Percentiles rank a stretch among this genome's conserved stretches.
These are phyloP conservation scores for Cyberlindnera mycetangii DNA, from an alignment of 805 yeast genomes.

Conservation along the genomic window DNA sequence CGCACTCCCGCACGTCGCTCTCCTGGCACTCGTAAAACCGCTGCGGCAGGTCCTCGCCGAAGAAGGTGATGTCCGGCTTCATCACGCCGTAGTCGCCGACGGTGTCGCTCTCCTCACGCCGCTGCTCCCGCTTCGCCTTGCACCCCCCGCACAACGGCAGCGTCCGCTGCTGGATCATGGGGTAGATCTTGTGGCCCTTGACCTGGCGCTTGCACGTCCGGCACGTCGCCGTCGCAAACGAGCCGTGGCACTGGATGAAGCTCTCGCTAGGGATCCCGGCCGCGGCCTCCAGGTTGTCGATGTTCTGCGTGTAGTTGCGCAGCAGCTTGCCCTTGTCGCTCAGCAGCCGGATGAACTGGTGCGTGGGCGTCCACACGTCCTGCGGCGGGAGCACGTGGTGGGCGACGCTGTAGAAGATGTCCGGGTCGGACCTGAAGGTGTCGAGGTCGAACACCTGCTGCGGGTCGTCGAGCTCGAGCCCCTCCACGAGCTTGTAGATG, in stretches of 20 bases:
- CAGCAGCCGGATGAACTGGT: conserved; percentile 69
- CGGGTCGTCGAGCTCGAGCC: conserved; percentile 76
- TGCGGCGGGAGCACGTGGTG: conserved; percentile 79
- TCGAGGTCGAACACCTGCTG: conserved; percentile 83
- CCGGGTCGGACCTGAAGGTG: conserved; percentile 72
- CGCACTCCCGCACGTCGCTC: conserved; percentile 66
- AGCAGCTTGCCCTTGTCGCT: conserved; percentile 75
- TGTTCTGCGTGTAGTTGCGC: conserved; percentile 87
- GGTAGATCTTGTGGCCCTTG: conserved; percentile 63
- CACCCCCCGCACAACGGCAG: conserved; percentile 77
- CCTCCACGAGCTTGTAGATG: conserved; percentile 64
- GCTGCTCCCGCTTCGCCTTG: conserved; percentile 38
- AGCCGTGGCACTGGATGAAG: conserved; percentile 88
- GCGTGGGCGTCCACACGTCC: conserved; percentile 67
- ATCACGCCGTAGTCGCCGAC: conserved; percentile 68
- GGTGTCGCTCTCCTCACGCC: conserved; percentile 24
- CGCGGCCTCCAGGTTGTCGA: conserved; percentile 80
- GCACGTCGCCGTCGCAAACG: conserved; percentile 86
- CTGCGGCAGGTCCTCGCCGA: conserved; percentile 80
- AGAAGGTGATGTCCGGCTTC: conserved; percentile 92
- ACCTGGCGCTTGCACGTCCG: conserved; percentile 66
- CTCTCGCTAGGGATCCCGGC: conserved; percentile 70
- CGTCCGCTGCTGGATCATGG: conserved; percentile 52
- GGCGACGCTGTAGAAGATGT: conserved; percentile 82
- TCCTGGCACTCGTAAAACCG: conserved; percentile 58